A percentile compares a stretch with the other conserved stretches of the same genome.
Evolutionary conservation across 2,329 filamentous ascomycete species (phyloP).

Genomic region (Verticillium klebahnii): DNA sequence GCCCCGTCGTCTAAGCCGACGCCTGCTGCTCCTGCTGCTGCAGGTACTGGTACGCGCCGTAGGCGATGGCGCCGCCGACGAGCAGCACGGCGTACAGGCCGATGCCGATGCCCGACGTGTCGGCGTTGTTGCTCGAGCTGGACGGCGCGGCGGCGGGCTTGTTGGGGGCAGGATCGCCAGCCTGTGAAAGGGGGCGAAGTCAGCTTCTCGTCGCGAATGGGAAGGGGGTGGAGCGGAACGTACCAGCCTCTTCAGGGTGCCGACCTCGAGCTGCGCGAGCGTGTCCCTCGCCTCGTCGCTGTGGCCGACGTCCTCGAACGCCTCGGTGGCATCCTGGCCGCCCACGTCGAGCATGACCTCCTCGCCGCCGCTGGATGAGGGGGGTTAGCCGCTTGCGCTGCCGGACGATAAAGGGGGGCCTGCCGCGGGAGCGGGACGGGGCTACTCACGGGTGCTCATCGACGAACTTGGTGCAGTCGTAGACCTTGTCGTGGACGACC

Average conservation of each 20-base stretch:
- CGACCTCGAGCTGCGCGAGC: conserved; percentile 71
- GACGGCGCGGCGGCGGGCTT: conserved; percentile 43
- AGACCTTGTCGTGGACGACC: conserved; percentile 95
- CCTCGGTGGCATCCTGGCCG: conserved; percentile 94
- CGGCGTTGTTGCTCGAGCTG: conserved; percentile 41
- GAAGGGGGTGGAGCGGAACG: conserved; percentile 21
- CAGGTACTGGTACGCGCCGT: conserved; percentile 81
- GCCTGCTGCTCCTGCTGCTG: conserved; percentile 47
- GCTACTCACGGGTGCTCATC: conserved; percentile 86
- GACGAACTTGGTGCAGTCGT: conserved; percentile 82
- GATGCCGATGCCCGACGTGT: conserved; percentile 60
- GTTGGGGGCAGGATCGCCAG: conserved; percentile 75
- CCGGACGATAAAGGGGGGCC: background rate
- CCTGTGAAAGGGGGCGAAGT: conserved; percentile 37
- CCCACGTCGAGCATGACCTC: conserved; percentile 95
- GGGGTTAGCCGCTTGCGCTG: conserved; percentile 2
- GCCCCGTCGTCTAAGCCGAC: conserved; percentile 12
- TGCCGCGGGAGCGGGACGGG: background rate
- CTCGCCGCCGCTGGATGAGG: conserved; percentile 75
- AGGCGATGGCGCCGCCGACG: conserved; percentile 71
- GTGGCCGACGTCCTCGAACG: conserved; percentile 99
- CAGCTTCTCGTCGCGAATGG: conserved; percentile 10
- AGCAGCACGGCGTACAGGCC: conserved; percentile 79
- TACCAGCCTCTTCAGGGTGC: conserved; percentile 77
- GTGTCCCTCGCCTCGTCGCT: conserved; percentile 97